Evolutionary conservation across 371 early-diverging fungal genomes (phyloP).

Genomic region (Conidiobolus incongruus): DNA sequence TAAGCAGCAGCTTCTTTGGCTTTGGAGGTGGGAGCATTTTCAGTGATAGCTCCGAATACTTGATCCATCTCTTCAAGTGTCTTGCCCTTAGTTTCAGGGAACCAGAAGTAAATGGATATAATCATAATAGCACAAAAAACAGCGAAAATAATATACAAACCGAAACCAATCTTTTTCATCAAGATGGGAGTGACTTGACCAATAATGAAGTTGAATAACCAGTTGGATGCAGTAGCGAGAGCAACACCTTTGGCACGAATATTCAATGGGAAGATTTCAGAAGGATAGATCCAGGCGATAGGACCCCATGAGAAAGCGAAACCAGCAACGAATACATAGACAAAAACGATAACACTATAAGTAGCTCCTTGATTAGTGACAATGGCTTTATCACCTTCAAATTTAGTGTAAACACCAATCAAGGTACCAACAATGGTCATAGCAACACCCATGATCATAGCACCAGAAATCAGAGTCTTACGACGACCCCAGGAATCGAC

Average conservation of each 20-base stretch:
- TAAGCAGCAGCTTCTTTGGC: too few species aligned
- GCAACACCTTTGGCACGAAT: slow-evolving; percentile 65
- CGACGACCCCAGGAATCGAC: slow-evolving; percentile 46
- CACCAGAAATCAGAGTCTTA: slow-evolving; percentile 23
- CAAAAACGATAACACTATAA: slow-evolving; percentile 31
- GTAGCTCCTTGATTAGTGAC: slow-evolving; percentile 14
- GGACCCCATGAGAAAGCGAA: slow-evolving; percentile 86
- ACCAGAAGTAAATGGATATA: slow-evolving; percentile 31
- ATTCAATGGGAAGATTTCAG: slow-evolving; percentile 33
- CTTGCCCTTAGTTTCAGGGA: slow-evolving; percentile 67
- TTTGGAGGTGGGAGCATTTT: too few species aligned
- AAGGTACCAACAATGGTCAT: slow-evolving; percentile 16
- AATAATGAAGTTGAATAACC: slow-evolving; percentile 55
- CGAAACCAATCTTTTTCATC: slow-evolving; percentile 11
- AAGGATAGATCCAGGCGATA: slow-evolving; percentile 75
- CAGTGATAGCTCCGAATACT: slow-evolving; percentile 14
- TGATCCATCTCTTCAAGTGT: slow-evolving; percentile 55
- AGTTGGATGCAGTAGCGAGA: slow-evolving; percentile 73
- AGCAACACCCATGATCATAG: slow-evolving; percentile 23
- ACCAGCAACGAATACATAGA: slow-evolving; percentile 41
- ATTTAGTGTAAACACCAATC: not conserved
- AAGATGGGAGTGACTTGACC: slow-evolving; percentile 37
- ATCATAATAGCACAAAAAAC: slow-evolving; percentile 27
- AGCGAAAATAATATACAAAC: slow-evolving; percentile 34
- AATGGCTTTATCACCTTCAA: not conserved